phyloP scores from a whole-genome alignment of 805 yeast genomes.

The Cyberlindnera euphorbiiphila region DNA sequence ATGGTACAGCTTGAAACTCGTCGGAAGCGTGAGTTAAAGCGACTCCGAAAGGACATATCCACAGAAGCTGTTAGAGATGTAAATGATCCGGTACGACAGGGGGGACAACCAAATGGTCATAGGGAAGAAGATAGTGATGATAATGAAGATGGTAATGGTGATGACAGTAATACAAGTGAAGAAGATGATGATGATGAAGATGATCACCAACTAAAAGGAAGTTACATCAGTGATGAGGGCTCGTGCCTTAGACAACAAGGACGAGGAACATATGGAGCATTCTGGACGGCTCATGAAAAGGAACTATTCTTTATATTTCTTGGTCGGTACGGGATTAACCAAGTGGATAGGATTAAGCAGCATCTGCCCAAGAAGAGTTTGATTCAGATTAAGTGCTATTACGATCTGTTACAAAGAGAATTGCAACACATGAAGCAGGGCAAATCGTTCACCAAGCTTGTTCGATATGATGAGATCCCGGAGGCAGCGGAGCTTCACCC shows the following conservation, averaged over 20 bases:
- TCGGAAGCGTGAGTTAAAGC: too few relatives aligned
- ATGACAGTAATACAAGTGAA: not conserved
- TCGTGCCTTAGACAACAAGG: not conserved
- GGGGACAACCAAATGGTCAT: too few relatives aligned
- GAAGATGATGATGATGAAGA: not conserved
- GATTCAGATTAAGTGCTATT: constrained; percentile 44
- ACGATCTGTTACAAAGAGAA: constrained; percentile 34
- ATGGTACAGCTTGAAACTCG: too few relatives aligned
- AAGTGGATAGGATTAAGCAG: constrained; percentile 37
- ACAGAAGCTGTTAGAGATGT: too few relatives aligned
- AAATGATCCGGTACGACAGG: too few relatives aligned
- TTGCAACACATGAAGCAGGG: constrained; percentile 27
- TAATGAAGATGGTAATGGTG: not conserved
- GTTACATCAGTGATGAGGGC: too few relatives aligned
- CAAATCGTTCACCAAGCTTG: constrained; percentile 22
- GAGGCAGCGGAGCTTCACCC: constrained; percentile 49
- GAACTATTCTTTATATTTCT: constrained; percentile 47
- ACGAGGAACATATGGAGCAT: constrained; percentile 4
- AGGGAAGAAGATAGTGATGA: too few relatives aligned
- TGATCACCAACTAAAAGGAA: too few relatives aligned
- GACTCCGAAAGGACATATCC: too few relatives aligned
- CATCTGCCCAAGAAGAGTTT: constrained; percentile 39
- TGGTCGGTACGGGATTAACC: constrained; percentile 45
- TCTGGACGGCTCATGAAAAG: constrained; percentile 37
- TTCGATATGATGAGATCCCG: constrained; percentile 45